Percentiles rank a stretch among this genome's conserved stretches.
Conservation (phyloP, 2,329 filamentous ascomycete species). For the Penicillium thymicola region DNA sequence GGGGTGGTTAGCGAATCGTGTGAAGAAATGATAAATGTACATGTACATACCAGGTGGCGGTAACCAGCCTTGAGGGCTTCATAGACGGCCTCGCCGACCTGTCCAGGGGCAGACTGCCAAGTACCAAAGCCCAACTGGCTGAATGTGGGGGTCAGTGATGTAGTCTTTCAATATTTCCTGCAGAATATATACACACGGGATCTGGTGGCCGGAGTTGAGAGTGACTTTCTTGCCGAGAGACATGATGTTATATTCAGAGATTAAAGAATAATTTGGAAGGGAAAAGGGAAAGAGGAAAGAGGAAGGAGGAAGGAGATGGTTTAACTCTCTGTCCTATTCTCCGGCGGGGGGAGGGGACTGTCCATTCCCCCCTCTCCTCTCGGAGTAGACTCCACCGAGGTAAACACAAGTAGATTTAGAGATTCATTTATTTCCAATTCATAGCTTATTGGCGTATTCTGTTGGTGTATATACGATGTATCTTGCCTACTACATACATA, state of each 20-base stretch:
- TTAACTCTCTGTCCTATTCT: constrained; percentile 11
- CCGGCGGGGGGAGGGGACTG: constrained; percentile 11
- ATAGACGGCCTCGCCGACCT: constrained; percentile 41
- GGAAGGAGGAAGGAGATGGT: constrained; percentile 1
- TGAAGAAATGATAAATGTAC: neutral
- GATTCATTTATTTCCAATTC: neutral
- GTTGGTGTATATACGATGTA: neutral
- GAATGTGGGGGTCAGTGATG: neutral
- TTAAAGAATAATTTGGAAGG: neutral
- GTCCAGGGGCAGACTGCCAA: constrained; percentile 40
- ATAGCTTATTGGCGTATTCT: too few species aligned
- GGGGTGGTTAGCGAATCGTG: constrained; percentile 12
- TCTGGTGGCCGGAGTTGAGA: constrained; percentile 38
- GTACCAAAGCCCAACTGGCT: constrained; percentile 42
- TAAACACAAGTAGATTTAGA: neutral
- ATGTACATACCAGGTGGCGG: constrained; percentile 36
- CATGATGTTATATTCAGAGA: constrained; percentile 23
- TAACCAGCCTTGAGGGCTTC: constrained; percentile 41
- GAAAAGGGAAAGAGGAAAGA: constrained; percentile 5
- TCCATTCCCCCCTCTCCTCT: constrained; percentile 17
- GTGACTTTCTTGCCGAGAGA: constrained; percentile 41
- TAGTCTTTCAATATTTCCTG: neutral
- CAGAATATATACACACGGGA: constrained; percentile 35
- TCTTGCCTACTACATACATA: neutral
- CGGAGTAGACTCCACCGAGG: constrained; percentile 23